Conservation (phyloP, 345 rosid genomes). For the Anacardium occidentale region DNA sequence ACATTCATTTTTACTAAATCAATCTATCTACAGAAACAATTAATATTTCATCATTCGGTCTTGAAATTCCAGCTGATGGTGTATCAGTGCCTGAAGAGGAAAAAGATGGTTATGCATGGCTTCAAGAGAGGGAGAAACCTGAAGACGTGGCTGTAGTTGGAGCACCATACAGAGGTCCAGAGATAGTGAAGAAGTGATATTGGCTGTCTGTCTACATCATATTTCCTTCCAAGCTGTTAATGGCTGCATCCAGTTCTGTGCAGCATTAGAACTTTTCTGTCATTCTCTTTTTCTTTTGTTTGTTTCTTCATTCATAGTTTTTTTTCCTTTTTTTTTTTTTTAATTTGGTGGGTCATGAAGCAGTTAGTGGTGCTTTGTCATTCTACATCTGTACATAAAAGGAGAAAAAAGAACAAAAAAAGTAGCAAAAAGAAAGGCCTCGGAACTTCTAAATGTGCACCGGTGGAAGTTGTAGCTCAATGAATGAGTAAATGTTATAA, state of each 20-base stretch:
- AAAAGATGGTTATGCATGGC: constrained; percentile 62
- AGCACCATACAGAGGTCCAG: constrained; percentile 54
- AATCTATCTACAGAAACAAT: background rate
- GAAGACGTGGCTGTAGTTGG: constrained; percentile 52
- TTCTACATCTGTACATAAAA: constrained; percentile 46
- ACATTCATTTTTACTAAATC: background rate
- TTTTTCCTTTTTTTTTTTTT: background rate
- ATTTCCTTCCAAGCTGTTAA: background rate
- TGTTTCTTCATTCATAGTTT: background rate
- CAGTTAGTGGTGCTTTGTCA: background rate
- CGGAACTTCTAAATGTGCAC: constrained; percentile 9
- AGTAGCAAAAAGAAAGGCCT: background rate
- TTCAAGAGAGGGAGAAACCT: constrained; percentile 60
- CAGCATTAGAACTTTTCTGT: constrained; percentile 16
- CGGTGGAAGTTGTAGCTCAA: constrained; percentile 15
- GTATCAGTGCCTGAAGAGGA: constrained; percentile 51
- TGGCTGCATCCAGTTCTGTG: constrained; percentile 5
- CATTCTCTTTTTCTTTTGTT: background rate
- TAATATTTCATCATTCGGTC: constrained; percentile 6
- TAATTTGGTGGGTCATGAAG: constrained; percentile 9
- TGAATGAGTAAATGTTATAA: constrained; percentile 12
- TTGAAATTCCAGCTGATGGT: constrained; percentile 36
- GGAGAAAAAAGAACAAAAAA: background rate
- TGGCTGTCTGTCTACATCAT: background rate
- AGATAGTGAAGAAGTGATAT: constrained; percentile 40